Conservation (phyloP, 306 rosid species). For the Vigna radiata region DNA sequence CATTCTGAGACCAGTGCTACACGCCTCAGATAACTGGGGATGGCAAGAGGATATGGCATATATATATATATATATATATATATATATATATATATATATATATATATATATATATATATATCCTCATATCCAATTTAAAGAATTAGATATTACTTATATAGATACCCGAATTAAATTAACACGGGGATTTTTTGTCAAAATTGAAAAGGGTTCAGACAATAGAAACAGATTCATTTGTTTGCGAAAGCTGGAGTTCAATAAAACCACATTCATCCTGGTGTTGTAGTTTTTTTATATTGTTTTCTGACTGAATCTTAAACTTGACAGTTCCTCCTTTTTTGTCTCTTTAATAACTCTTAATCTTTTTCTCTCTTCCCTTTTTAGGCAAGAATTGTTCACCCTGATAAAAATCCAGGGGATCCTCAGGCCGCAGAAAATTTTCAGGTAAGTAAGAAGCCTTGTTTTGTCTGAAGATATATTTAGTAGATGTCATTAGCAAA, state of each 20-base stretch:
- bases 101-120: too few species aligned
- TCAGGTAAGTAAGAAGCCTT: constrained; percentile 60
- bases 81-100: too few species aligned
- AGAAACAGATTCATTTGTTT: not conserved
- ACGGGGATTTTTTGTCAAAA: too few species aligned
- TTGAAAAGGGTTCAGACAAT: too few species aligned
- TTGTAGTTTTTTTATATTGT: not conserved
- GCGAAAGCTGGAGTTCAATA: constrained; percentile 11
- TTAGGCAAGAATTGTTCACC: constrained; percentile 94
- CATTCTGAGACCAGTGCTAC: not conserved
- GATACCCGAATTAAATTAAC: too few species aligned
- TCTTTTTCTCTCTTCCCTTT: not conserved
- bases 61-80: too few species aligned
- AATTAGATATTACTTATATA: too few species aligned
- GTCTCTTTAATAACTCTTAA: constrained; percentile 19
- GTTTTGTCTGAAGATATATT: constrained; percentile 29
- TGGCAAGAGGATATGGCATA: too few species aligned
- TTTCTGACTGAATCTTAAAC: not conserved
- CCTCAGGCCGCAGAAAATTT: constrained; percentile 89
- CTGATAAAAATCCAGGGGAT: constrained; percentile 95
- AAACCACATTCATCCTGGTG: constrained; percentile 4
- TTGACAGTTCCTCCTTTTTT: not conserved
- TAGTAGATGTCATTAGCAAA: constrained; percentile 12
- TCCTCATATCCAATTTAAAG: too few species aligned
- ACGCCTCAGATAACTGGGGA: not conserved